phyloP scores from a whole-genome alignment of 1,139 yeast species.

The Geotrichum siamense region DNA sequence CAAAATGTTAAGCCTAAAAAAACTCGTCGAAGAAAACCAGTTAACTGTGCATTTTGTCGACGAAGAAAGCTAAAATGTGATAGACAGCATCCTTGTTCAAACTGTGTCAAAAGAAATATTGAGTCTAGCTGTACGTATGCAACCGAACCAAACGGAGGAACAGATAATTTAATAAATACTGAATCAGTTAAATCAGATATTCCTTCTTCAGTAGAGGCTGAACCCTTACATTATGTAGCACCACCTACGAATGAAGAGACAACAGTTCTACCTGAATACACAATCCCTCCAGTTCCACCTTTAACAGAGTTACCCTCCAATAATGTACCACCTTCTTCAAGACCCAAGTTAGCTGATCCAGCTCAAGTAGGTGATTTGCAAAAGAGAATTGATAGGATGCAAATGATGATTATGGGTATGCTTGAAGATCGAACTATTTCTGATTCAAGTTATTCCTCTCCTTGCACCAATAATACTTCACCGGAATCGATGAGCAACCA shows the following conservation, averaged over 20 bases:
- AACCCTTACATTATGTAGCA: background rate
- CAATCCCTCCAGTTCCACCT: conserved; percentile 8
- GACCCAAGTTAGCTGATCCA: conserved; percentile 9
- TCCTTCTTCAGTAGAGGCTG: conserved; percentile 1
- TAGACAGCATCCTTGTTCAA: conserved; percentile 33
- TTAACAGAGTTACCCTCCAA: too few species aligned
- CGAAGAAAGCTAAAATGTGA: conserved; percentile 34
- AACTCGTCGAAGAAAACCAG: conserved; percentile 26
- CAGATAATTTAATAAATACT: background rate
- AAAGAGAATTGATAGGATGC: conserved; percentile 31
- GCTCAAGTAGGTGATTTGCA: conserved; percentile 21
- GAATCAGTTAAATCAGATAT: background rate
- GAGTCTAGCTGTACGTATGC: conserved; percentile 25
- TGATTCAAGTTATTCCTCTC: conserved; percentile 1
- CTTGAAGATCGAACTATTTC: conserved; percentile 14
- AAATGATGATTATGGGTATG: conserved; percentile 27
- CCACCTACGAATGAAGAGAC: background rate
- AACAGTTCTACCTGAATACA: background rate
- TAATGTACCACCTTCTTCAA: too few species aligned
- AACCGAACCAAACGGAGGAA: background rate
- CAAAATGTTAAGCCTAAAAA: conserved; percentile 4
- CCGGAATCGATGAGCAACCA: conserved; percentile 14
- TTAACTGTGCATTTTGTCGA: conserved; percentile 32
- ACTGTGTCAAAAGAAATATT: conserved; percentile 29
- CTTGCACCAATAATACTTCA: conserved; percentile 16